Evolutionary conservation across 306 rosid genomes (phyloP).

Genomic region (Aeschynomene evenia): DNA sequence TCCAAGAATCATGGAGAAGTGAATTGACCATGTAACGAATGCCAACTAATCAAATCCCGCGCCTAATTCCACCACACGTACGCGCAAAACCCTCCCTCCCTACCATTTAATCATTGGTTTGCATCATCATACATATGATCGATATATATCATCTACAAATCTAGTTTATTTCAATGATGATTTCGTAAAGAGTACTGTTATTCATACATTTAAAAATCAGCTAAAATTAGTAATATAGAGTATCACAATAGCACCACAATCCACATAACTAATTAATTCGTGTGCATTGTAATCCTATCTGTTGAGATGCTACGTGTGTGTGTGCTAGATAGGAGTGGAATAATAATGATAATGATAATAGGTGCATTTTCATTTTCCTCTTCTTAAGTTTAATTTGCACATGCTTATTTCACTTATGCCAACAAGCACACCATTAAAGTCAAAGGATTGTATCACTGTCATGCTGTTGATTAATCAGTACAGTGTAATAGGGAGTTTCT

Average conservation of each 20-base stretch:
- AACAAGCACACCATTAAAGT: neutral
- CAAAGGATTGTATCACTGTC: neutral
- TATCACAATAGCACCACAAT: neutral
- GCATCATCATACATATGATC: too few relatives aligned
- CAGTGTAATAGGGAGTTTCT: neutral
- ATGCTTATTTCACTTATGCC: neutral
- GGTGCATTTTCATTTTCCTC: neutral
- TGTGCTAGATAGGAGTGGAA: neutral
- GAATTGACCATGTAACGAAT: slow-evolving; percentile 9
- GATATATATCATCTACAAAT: too few relatives aligned
- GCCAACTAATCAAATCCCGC: neutral
- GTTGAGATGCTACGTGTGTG: neutral
- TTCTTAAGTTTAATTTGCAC: neutral
- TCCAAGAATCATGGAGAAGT: neutral
- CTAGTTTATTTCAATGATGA: too few relatives aligned
- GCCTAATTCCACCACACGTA: neutral
- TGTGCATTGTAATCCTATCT: neutral
- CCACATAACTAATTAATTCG: neutral
- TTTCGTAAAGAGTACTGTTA: too few relatives aligned
- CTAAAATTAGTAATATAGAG: too few relatives aligned
- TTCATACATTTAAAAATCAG: too few relatives aligned
- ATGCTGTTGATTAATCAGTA: neutral
- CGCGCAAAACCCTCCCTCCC: neutral
- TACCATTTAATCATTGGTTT: too few relatives aligned
- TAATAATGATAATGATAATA: too few relatives aligned